Percentiles rank a stretch among this genome's conserved stretches.
phyloP scores from a whole-genome alignment of 2,329 filamentous ascomycete species.

The Microdochium nivale region DNA sequence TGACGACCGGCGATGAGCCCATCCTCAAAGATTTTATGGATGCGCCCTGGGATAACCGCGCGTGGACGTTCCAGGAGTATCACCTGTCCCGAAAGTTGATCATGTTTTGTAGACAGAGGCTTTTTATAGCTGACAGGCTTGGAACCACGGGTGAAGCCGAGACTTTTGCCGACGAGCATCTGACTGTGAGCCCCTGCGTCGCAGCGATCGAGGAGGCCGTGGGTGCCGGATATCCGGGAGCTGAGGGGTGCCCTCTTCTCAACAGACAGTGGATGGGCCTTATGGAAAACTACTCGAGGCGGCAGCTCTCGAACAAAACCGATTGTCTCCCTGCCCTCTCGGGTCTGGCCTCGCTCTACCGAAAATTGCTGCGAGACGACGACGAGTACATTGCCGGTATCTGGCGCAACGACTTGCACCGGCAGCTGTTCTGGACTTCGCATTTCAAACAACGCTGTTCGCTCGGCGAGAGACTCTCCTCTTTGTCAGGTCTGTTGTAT shows the following conservation, averaged over 20 bases:
- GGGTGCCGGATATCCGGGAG: no score
- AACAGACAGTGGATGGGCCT: neutral
- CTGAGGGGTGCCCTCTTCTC: neutral
- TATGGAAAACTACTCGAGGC: neutral
- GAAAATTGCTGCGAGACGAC: neutral
- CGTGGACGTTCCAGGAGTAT: neutral
- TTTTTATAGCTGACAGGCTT: neutral
- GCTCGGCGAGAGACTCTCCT: neutral
- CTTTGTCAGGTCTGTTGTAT: neutral
- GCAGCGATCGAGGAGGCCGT: neutral
- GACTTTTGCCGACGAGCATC: neutral
- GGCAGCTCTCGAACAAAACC: neutral
- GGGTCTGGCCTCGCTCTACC: neutral
- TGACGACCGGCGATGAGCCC: neutral
- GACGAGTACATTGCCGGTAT: neutral
- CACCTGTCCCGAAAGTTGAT: neutral
- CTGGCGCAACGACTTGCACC: neutral
- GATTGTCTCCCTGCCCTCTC: neutral
- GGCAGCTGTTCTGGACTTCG: neutral
- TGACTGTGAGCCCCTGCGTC: neutral
- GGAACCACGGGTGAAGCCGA: neutral
- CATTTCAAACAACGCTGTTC: neutral
- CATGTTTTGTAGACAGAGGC: neutral
- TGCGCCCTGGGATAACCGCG: neutral
- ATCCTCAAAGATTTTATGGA: neutral